Base-by-base conservation (phyloP, 345 rosid species). In the Erysimum cheiranthoides region DNA sequence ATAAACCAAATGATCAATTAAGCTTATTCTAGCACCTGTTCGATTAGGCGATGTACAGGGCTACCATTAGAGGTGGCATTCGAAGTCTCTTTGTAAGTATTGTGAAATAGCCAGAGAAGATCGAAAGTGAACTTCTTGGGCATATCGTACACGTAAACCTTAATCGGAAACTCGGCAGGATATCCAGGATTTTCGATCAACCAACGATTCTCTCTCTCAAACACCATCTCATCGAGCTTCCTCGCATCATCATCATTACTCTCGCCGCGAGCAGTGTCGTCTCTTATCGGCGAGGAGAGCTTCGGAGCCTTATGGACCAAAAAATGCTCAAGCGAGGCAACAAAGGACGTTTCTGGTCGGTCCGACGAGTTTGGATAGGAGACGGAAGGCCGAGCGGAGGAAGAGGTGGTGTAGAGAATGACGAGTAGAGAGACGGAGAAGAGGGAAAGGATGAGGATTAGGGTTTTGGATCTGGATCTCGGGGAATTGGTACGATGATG, bases 1-100 rank as follows among this genome's bases (percentile, higher is more conserved):
- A 18, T 21, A 6, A 70, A 43, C 42, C n/a, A 57, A 57, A 45
- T 42, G 39, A 58, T 57, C 45, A 56, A 42, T 30, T 7, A 54
- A 70, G 65, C 53, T 69, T 32, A 17, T 31, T 66, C 32, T 12
- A 7, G 43, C 42, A 88, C 97, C 90, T 90, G 98, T 63, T 90
- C 99, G 70, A 95, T 89, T 5, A 95, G 78, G 12, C 98, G 96
- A 78, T 95, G 98, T 60, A 95, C 96, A 66, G 97, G 99, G 79
- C 99, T 95, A 45, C 98, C 99, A 58, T 95, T 95, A 73, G 97
- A 92, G 35, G 98, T 92, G 70, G 93, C 89, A 86, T 92, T 92
- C 21, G 79, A 83, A 6, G 98, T 90, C 9, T 88, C 88, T 58
- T 62, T 83, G 71, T 90, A 95, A 78, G 90, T 84, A 65, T 85